Evolutionary conservation across 495 filamentous ascomycete species (phyloP).

Genomic region (Aspergillus bertholletiae): DNA sequence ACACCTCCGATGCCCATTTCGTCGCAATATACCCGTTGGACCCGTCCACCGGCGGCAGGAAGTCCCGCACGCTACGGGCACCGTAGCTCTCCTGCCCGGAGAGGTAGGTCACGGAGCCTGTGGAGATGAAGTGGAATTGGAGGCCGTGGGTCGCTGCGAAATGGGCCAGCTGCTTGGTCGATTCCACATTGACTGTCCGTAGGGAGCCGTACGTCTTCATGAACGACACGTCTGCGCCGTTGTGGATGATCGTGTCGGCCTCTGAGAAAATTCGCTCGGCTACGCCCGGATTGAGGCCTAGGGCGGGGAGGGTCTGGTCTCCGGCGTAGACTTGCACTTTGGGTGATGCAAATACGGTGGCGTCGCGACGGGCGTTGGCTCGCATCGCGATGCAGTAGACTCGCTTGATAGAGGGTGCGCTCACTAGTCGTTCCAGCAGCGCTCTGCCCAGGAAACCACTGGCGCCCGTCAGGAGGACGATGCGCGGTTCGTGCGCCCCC

Average conservation of each 20-base stretch:
- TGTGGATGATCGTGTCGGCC: slow-evolving; percentile 48
- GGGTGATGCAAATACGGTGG: background rate
- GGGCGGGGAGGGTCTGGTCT: slow-evolving; percentile 22
- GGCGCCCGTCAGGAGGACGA: slow-evolving; percentile 1
- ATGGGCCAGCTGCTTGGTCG: slow-evolving; percentile 39
- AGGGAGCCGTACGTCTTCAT: slow-evolving; percentile 45
- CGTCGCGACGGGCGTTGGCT: background rate
- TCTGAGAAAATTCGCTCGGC: slow-evolving; percentile 20
- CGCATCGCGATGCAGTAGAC: slow-evolving; percentile 6
- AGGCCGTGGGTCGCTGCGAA: slow-evolving; percentile 27
- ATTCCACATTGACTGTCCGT: slow-evolving; percentile 35
- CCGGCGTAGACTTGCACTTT: slow-evolving; percentile 39
- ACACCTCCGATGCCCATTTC: slow-evolving; percentile 54
- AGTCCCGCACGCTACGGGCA: too few species aligned
- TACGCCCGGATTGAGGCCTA: slow-evolving; percentile 35
- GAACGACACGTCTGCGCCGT: slow-evolving; percentile 48
- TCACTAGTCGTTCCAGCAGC: background rate
- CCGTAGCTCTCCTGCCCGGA: too few species aligned
- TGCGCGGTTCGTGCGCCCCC: background rate
- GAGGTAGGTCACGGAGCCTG: slow-evolving; percentile 28
- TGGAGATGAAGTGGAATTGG: slow-evolving; percentile 52
- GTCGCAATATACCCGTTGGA: slow-evolving; percentile 44
- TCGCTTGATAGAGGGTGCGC: background rate
- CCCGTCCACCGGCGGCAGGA: slow-evolving; percentile 1
- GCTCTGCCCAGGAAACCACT: slow-evolving; percentile 3